Conservation (phyloP, 495 filamentous ascomycete species). For the Halenospora varia region DNA sequence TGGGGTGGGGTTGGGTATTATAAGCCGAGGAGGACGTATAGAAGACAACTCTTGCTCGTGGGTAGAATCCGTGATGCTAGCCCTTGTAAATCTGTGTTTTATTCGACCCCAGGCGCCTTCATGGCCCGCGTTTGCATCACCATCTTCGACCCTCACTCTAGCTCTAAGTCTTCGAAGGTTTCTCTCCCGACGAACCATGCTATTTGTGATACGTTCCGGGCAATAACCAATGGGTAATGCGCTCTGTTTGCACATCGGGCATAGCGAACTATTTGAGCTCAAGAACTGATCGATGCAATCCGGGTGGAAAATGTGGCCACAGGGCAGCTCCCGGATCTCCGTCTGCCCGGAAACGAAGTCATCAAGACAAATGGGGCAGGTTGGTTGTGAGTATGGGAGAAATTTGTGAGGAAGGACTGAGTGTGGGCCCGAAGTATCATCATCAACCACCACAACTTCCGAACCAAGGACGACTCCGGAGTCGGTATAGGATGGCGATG, state of each 20-base stretch:
- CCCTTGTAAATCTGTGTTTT: neutral
- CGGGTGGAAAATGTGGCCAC: slow-evolving; percentile 87
- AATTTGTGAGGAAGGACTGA: slow-evolving; percentile 17
- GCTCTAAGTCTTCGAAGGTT: slow-evolving; percentile 44
- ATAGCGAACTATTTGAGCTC: slow-evolving; percentile 65
- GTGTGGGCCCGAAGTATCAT: slow-evolving; percentile 1
- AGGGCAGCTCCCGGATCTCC: slow-evolving; percentile 77
- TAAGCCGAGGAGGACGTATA: neutral
- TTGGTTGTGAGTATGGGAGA: slow-evolving; percentile 59
- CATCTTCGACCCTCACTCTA: slow-evolving; percentile 10
- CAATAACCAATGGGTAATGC: slow-evolving; percentile 65
- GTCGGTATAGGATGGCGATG: neutral
- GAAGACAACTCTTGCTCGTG: neutral
- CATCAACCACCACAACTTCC: slow-evolving; percentile 9
- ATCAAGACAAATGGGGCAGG: slow-evolving; percentile 83
- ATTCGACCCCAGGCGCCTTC: slow-evolving; percentile 1
- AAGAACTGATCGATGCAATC: slow-evolving; percentile 84
- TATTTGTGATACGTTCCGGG: slow-evolving; percentile 68
- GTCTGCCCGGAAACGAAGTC: slow-evolving; percentile 65
- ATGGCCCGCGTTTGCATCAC: neutral
- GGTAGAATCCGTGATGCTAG: neutral
- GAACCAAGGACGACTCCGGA: slow-evolving; percentile 5
- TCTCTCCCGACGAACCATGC: slow-evolving; percentile 73
- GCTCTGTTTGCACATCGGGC: slow-evolving; percentile 80
- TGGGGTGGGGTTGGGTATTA: neutral